phyloP scores from a whole-genome alignment of 2,329 filamentous ascomycete genomes.

The Pleomassaria siparia region DNA sequence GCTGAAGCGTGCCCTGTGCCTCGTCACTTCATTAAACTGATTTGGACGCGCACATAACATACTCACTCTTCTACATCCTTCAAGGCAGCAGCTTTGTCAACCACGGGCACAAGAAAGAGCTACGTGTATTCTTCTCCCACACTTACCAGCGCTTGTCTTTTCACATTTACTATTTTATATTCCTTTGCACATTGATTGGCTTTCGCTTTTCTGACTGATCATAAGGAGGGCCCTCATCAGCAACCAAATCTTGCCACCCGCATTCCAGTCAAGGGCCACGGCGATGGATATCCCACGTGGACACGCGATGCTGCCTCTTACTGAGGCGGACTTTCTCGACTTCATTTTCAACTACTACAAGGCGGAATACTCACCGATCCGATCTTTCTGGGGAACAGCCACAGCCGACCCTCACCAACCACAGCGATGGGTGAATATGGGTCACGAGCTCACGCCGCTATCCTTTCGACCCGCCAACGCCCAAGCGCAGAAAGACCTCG shows the following conservation, averaged over 20 bases:
- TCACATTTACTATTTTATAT: background rate
- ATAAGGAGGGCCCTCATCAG: background rate
- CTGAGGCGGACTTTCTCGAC: slow-evolving; percentile 36
- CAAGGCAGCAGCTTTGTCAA: slow-evolving; percentile 36
- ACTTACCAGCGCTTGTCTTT: background rate
- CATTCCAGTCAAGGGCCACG: background rate
- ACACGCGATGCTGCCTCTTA: slow-evolving; percentile 35
- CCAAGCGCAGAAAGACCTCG: slow-evolving; percentile 40
- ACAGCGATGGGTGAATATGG: slow-evolving; percentile 36
- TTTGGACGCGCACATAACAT: slow-evolving; percentile 15
- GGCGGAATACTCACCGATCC: slow-evolving; percentile 41
- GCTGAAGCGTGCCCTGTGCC: slow-evolving; percentile 18
- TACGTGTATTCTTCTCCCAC: background rate
- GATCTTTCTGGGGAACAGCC: slow-evolving; percentile 39
- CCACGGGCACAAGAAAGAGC: slow-evolving; percentile 4
- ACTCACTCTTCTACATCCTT: slow-evolving; percentile 19
- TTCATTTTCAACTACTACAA: slow-evolving; percentile 43
- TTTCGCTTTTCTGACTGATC: background rate
- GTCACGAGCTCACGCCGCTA: slow-evolving; percentile 34
- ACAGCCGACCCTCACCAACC: slow-evolving; percentile 34
- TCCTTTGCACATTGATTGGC: background rate
- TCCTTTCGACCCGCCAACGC: slow-evolving; percentile 37
- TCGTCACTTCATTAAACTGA: slow-evolving; percentile 21
- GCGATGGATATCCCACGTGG: slow-evolving; percentile 38
- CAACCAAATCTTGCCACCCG: slow-evolving; percentile 3